Base-by-base conservation (phyloP, 2,329 filamentous ascomycete genomes). In the Xylariaceae sp. region DNA sequence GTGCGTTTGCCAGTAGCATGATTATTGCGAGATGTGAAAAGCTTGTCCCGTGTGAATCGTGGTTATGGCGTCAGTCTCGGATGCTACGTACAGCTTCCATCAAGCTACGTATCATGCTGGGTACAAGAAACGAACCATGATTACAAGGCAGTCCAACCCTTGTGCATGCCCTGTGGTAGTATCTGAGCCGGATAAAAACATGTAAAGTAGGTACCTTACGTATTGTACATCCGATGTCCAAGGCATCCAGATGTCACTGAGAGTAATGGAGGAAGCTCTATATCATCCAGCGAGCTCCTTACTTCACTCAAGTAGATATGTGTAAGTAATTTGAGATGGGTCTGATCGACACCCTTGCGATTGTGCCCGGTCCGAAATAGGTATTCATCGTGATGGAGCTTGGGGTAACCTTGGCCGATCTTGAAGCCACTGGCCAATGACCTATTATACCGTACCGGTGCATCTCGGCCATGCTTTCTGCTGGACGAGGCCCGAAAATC, bases 361-460 rank as follows among this genome's bases (percentile, higher is more conserved):
- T 45, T 34, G 41, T 21, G 45, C 29, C 50, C 54, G 50, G 50
- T 52, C 57, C 53, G 36, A 50, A 56, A 51, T 33, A 54, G 41
- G 59, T 44, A 40, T 47, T 49, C 47, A 40, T 65, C 44, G 43
- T 52, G 45, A 59, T 44, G 60, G 59, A 64, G 56, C 56, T 65
- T 65, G 63, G 67, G 66, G 69, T 66, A 67, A 61, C 61, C 62
- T 65, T 59, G 63, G 64, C 59, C 66, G 68, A 69, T 69, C 65
- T 59, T 31, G 51, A 58, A 67, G 64, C 65, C 67, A 69, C 70
- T 70, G 69, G 58, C 69, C 69, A 71, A 71, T 71, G 61, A 62
- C 56, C 46, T 67, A 65, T 60, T 67, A 55, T 69, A 57, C 67
- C 68, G 68, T 63, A 49, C 61, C 67, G 63, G 62, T 58, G 60